These are phyloP conservation scores for Phytophthora tentaculata DNA, from an alignment of 352 stramenopile genomes.

Conservation along the genomic window DNA sequence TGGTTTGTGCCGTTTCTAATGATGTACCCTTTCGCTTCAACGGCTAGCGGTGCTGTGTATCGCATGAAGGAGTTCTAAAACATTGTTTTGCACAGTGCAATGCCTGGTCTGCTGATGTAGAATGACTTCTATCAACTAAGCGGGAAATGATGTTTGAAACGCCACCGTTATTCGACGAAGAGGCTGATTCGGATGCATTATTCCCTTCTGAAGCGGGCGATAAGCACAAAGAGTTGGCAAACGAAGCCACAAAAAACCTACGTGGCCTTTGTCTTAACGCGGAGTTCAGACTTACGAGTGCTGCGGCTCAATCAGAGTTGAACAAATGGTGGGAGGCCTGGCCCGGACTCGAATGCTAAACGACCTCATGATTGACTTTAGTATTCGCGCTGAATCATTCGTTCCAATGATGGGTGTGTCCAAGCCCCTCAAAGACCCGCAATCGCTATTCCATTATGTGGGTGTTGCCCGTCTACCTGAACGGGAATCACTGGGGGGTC, in stretches of 20 bases:
- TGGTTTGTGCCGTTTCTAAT: too few relatives aligned
- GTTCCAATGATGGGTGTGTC: not conserved
- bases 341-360: conserved; percentile 2
- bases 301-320: not conserved
- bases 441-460: conserved; percentile 2
- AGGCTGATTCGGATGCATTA: not conserved
- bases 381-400: conserved; percentile 1
- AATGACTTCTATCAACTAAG: not conserved
- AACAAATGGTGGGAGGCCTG: not conserved
- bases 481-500: conserved; percentile 5
- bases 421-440: not conserved
- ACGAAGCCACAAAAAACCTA: not conserved
- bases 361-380: conserved; percentile 6
- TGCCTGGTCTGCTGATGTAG: not conserved
- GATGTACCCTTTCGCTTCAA: too few relatives aligned
- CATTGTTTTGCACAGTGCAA: not conserved
- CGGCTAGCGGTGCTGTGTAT: not conserved
- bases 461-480: conserved; percentile 10
- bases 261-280: not conserved
- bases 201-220: not conserved
- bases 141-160: not conserved
- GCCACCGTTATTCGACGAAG: not conserved
- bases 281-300: not conserved
- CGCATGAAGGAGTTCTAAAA: not conserved
- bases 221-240: not conserved